Evolutionary conservation across 495 filamentous ascomycete species (phyloP), one percentile per base, ranked within the genome.

Genomic region (Neurospora hispaniola): DNA sequence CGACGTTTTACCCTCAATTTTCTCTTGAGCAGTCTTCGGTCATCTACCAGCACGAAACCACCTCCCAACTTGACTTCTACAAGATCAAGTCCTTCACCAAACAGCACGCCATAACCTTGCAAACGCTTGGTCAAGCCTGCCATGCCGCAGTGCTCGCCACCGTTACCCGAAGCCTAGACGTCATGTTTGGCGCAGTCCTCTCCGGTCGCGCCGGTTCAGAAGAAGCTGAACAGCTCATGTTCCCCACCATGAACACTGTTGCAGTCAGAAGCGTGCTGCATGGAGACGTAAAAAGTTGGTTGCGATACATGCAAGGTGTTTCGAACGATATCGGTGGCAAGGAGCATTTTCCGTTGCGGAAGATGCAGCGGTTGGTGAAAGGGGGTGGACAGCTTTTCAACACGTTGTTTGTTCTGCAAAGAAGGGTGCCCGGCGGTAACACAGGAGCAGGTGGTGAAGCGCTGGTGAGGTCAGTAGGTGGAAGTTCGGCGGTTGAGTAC

Each of bases 211-310:
- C 54, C 2, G 88, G 90, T 71, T 84, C 83, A 5, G 88, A 89
- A 31, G 80, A 84, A 20, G 84, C 88, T 7, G 83, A 87, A 39
- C 78, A 85, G 20, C 77, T 92, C n/a, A 82, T 92, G 75, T 94
- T 94, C 75, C 92, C 92, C 9, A 89, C 90, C 5, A 94, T 94
- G 90, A 94, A 92, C 75, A 94, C 92, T 0, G 87, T 94, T 0
- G 85, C 88, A 0, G 81, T 93, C 2, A 83, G 92, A 14, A 82
- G 85, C 14, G 81, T 92, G 5, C 76, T 93, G 12, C 90, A 93
- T 74, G 92, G 92, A 23, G 85, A 80, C 0, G 79, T 86, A 5
- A 73, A 72, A 9, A 86, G 89, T 23, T 90, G 92, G 86, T 80
- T 93, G 42, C 79, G 79, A 35, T 90, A 92, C 76, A 86, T 90